Conservation (phyloP, 495 filamentous ascomycete genomes). For the Penicillium pancosmium region DNA sequence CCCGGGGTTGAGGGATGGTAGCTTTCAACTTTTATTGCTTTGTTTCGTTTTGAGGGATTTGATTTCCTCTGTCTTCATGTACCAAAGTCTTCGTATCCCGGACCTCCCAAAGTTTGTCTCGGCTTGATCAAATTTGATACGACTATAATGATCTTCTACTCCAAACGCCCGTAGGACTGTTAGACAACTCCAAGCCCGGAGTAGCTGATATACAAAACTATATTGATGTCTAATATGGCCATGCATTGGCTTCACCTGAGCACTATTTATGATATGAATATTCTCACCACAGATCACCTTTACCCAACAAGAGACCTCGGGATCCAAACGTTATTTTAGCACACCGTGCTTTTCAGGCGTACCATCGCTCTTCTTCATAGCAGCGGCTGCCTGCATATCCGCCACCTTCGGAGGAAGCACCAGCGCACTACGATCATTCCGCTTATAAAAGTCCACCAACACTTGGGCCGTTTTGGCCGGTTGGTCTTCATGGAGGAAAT, state of each 20-base stretch:
- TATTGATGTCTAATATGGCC: no score
- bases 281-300: no score
- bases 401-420: conserved; percentile 90
- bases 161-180: no score
- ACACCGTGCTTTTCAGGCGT: conserved; percentile 3
- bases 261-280: no score
- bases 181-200: no score
- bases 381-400: conserved; percentile 54
- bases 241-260: no score
- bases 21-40: neutral
- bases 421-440: conserved; percentile 83
- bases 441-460: conserved; percentile 85
- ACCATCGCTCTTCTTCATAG: conserved; percentile 44
- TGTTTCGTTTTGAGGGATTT: neutral
- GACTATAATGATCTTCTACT: neutral
- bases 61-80: no score
- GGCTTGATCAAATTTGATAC: neutral
- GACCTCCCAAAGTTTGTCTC: neutral
- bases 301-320: neutral
- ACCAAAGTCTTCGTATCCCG: neutral
- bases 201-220: no score
- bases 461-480: conserved; percentile 83
- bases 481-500: conserved; percentile 95
- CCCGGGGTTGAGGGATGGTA: neutral
- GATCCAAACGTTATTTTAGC: conserved; percentile 8